Percentiles rank a stretch among this genome's conserved stretches.
phyloP scores from a whole-genome alignment of 192 early-diverging fungal genomes.

The Coemansia sp. region DNA sequence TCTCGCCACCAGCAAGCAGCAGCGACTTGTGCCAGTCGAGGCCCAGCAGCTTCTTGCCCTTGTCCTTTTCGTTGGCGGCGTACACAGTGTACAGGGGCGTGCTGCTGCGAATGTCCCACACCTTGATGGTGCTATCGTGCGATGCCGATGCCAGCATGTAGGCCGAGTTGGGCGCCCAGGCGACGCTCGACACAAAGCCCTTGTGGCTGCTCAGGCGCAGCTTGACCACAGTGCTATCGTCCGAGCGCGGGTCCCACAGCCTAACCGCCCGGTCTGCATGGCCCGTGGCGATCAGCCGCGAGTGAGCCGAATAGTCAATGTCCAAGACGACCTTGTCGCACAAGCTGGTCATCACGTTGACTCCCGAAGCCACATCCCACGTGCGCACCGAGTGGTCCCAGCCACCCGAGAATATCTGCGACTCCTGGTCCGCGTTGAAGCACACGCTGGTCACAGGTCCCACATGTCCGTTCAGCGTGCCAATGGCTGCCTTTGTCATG shows the following conservation, averaged over 20 bases:
- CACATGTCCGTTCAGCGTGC: conserved; percentile 68
- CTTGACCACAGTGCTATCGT: conserved; percentile 76
- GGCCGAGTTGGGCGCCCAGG: conserved; percentile 76
- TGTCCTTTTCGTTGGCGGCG: conserved; percentile 33
- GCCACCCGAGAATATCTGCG: conserved; percentile 79
- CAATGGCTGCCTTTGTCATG: conserved; percentile 42
- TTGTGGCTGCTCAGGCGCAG: conserved; percentile 73
- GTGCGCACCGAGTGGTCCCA: conserved; percentile 91
- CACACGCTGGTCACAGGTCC: conserved; percentile 72
- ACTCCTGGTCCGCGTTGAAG: conserved; percentile 64
- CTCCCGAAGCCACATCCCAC: conserved; percentile 83
- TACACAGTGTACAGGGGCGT: conserved; percentile 77
- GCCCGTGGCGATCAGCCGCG: conserved; percentile 80
- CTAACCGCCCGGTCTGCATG: conserved; percentile 81
- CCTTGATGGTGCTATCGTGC: conserved; percentile 82
- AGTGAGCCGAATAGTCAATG: conserved; percentile 68
- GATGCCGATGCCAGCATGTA: conserved; percentile 80
- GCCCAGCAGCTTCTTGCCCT: conserved; percentile 52
- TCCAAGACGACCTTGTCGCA: conserved; percentile 84
- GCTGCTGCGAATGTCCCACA: conserved; percentile 94
- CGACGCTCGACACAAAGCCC: conserved; percentile 81
- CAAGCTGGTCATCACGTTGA: conserved; percentile 78
- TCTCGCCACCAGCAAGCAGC: conserved; percentile 50
- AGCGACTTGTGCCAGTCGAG: conserved; percentile 51
- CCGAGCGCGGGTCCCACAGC: conserved; percentile 86